phyloP scores from a whole-genome alignment of 805 yeast genomes.

The Schizosaccharomyces osmophilus region DNA sequence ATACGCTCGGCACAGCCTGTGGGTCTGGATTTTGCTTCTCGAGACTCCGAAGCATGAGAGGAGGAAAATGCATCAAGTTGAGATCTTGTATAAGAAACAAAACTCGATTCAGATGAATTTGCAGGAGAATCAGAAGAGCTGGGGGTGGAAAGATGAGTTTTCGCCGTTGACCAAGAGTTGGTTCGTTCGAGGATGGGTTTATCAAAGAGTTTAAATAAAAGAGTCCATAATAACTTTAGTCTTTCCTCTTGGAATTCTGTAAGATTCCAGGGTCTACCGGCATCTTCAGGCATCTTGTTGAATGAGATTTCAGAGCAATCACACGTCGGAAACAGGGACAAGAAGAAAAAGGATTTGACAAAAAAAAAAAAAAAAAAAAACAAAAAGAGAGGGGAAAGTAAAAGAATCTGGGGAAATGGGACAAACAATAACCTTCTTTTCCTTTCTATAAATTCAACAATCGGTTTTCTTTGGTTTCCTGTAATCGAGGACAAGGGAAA shows the following conservation, averaged over 20 bases:
- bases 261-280: constrained; percentile 17
- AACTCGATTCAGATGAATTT: background rate
- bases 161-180: background rate
- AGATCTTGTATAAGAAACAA: background rate
- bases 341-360: too few species aligned
- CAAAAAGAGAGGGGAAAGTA: too few species aligned
- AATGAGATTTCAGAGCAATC: background rate
- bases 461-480: too few species aligned
- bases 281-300: constrained; percentile 6
- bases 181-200: background rate
- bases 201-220: constrained; percentile 10
- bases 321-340: background rate
- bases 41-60: constrained; percentile 6
- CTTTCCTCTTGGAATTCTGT: constrained; percentile 16
- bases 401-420: too few species aligned
- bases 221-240: constrained; percentile 18
- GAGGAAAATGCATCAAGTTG: background rate
- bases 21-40: background rate
- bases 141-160: background rate
- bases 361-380: too few species aligned
- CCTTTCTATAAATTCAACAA: too few species aligned
- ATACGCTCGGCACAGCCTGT: background rate
- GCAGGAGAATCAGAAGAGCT: background rate
- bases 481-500: too few species aligned
- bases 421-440: too few species aligned